These are phyloP conservation scores for Calonectria leucothoes DNA, from an alignment of 2,329 filamentous ascomycete species.

Conservation along the genomic window DNA sequence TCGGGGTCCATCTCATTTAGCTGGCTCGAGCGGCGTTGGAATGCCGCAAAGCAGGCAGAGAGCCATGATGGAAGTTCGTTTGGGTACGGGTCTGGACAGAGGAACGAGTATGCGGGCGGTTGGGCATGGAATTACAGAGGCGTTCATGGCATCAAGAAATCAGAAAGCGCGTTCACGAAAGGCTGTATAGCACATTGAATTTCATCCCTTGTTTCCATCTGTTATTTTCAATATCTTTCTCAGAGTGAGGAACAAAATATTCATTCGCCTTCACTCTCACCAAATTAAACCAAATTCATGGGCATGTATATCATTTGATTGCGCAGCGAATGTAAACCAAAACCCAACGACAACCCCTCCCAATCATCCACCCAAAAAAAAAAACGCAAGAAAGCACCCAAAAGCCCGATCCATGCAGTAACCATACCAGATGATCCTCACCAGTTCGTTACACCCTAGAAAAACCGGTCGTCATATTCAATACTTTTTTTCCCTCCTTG, in stretches of 20 bases:
- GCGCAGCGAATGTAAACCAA: conserved; percentile 12
- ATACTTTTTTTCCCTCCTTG: not conserved
- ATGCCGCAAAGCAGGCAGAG: not conserved
- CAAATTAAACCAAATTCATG: not conserved
- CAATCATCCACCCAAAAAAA: not conserved
- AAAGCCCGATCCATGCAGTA: conserved; percentile 9
- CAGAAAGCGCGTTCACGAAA: conserved; percentile 19
- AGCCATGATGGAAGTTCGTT: conserved; percentile 7
- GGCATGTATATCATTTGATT: conserved; percentile 3
- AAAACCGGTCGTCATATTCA: conserved; percentile 1
- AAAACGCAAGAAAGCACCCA: not conserved
- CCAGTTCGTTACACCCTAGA: conserved; percentile 11
- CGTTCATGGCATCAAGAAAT: conserved; percentile 13
- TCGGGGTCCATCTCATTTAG: not conserved
- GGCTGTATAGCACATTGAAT: conserved; percentile 13
- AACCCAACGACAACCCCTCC: not conserved
- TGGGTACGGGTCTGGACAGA: conserved; percentile 7
- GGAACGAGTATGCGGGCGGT: not conserved
- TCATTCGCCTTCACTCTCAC: not conserved
- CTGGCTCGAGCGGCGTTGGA: conserved; percentile 2
- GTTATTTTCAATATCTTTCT: conserved; percentile 5
- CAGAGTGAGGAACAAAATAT: conserved; percentile 1
- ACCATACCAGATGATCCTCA: conserved; percentile 14
- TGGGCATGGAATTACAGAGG: conserved; percentile 12
- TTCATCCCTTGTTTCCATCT: not conserved